Evolutionary conservation across 2,329 filamentous ascomycete genomes (phyloP).

Genomic region (Ophiostoma sp.): DNA sequence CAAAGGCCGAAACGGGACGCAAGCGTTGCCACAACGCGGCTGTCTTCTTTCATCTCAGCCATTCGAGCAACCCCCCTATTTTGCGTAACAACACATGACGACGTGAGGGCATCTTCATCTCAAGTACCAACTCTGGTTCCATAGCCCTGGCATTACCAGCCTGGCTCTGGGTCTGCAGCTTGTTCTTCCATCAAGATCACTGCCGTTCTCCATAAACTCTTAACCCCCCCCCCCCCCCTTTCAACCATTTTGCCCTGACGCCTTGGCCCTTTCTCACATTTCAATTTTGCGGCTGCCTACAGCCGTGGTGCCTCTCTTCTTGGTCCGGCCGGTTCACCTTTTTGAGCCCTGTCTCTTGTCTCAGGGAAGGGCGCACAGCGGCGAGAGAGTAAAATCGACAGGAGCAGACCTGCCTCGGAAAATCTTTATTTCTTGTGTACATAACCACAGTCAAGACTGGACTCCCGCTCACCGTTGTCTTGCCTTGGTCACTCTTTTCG

Average conservation of each 20-base stretch:
- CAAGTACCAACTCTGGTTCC: not conserved
- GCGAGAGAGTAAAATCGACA: slow-evolving; percentile 6
- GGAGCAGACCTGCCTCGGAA: slow-evolving; percentile 13
- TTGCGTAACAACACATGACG: not conserved
- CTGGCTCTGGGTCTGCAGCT: not conserved
- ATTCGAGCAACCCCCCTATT: not conserved
- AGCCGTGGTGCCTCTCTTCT: slow-evolving; percentile 13
- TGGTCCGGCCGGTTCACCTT: slow-evolving; percentile 18
- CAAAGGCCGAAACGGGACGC: not conserved
- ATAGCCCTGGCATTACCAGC: not conserved
- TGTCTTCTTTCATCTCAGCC: not conserved
- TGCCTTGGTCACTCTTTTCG: not conserved
- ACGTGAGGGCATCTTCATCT: not conserved
- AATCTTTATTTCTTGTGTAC: slow-evolving; percentile 8
- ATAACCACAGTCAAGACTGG: slow-evolving; percentile 7
- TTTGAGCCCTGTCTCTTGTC: slow-evolving; percentile 18
- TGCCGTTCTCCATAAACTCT: not conserved
- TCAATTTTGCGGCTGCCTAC: slow-evolving; percentile 15
- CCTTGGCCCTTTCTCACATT: slow-evolving; percentile 14
- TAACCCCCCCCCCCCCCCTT: not conserved
- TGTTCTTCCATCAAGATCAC: not conserved
- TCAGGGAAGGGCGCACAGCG: slow-evolving; percentile 16
- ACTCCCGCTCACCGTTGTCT: not conserved
- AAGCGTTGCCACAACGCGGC: not conserved
- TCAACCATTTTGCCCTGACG: not conserved